These are phyloP conservation scores for Fusarium nanum DNA, from an alignment of 2,329 filamentous ascomycete genomes.

Conservation along the genomic window DNA sequence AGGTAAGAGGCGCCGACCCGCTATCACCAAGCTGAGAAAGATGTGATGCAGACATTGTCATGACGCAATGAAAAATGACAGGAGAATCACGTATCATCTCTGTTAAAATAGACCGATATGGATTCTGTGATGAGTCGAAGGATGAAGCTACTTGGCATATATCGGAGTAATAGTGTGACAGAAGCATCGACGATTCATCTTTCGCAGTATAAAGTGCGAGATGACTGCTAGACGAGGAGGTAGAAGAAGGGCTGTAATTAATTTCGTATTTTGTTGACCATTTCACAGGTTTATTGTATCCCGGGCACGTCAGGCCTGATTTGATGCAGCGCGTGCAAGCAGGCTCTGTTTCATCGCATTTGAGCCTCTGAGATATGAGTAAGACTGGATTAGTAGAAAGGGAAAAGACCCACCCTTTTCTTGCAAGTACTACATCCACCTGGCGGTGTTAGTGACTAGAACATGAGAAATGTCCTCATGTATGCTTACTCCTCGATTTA, in stretches of 20 bases:
- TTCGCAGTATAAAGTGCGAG: not conserved
- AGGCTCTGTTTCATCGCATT: conserved; percentile 36
- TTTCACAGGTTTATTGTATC: conserved; percentile 31
- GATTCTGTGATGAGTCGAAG: conserved; percentile 29
- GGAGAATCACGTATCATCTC: conserved; percentile 20
- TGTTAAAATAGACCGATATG: conserved; percentile 28
- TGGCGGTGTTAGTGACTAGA: not conserved
- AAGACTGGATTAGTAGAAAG: not conserved
- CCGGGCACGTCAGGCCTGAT: conserved; percentile 22
- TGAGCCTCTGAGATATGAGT: conserved; percentile 8
- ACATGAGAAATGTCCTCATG: no score
- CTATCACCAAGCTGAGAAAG: conserved; percentile 7
- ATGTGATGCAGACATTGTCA: conserved; percentile 37
- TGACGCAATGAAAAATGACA: conserved; percentile 15
- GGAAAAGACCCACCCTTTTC: not conserved
- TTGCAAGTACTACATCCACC: conserved; percentile 8
- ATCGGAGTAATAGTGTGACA: conserved; percentile 24
- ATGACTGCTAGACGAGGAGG: no score
- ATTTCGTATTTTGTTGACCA: conserved; percentile 41
- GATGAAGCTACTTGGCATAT: conserved; percentile 24
- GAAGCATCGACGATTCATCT: not conserved
- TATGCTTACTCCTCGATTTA: not conserved
- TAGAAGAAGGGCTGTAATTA: not conserved
- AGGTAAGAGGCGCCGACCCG: not conserved
- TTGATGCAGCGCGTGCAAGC: conserved; percentile 31